Evolutionary conservation across 78 protist species (phyloP), one percentile per base, ranked within the genome.

Genomic region (slime mould (Dictyostelium discoideum)): DNA sequence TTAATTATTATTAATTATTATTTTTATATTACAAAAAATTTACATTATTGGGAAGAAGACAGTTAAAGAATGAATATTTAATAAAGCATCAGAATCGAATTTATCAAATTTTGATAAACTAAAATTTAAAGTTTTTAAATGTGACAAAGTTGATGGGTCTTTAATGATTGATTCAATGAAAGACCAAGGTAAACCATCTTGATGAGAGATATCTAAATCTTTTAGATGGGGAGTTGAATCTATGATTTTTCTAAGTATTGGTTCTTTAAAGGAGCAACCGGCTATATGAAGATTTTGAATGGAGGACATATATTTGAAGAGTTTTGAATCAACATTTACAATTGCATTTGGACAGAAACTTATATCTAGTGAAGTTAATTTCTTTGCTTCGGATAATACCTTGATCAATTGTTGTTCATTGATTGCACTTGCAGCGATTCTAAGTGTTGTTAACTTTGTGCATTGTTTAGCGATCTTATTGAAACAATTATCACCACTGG

Each of bases 151-250:
- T 3, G 84, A 22, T 16, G 80, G 54, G 39, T 90, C 95, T 50
- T 74, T 80, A 5, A 90, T 44, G n/a, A 90, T 90, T 0, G 57
- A 82, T 5, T 74, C 84, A 5, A 90, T 60, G 6, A 90, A 50
- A 7, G 89, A 73, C 95, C 95, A 90, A 22, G 95, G 50, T 11
- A 90, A 48, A 46, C 88, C 69, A 48, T 80, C 88, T 90, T 90
- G 95, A 32, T 80, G n/a, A 5, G 95, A 90, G 39, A 90, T 57
- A 82, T 90, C 87, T 8, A 90, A 20, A 13, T 89, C 87, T 14
- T 48, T 26, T 0, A 89, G 60, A 32, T 81, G 40, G 0, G 94
- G 86, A 26, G 94, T 67, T 2, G 54, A 81, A 8, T 79, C 88
- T 2, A 90, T 50, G 16, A 82, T 72, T 20, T 82, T 65, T 22